phyloP scores from a whole-genome alignment of 495 filamentous ascomycete species.

The Neurospora sp. region DNA sequence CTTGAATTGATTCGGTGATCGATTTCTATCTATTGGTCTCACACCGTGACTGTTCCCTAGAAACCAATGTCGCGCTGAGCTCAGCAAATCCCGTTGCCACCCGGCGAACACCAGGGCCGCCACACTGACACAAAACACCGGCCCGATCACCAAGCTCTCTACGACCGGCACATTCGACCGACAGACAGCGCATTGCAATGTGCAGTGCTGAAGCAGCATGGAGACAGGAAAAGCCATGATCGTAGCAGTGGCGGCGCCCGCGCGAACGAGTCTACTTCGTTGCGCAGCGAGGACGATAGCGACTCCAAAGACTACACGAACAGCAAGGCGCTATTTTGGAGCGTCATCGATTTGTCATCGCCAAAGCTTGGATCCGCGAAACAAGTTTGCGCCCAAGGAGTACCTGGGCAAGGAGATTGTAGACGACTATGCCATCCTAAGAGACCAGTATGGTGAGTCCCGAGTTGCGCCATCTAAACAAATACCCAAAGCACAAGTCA shows the following conservation, averaged over 20 bases:
- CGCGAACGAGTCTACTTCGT: not conserved
- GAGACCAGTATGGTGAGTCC: slow-evolving; percentile 54
- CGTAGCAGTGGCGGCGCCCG: not conserved
- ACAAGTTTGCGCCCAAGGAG: slow-evolving; percentile 35
- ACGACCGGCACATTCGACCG: not conserved
- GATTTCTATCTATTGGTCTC: not conserved
- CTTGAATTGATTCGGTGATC: not conserved
- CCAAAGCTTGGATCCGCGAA: not conserved
- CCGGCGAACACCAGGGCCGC: not conserved
- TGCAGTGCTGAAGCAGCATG: not conserved
- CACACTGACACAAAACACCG: not conserved
- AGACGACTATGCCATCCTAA: slow-evolving; percentile 67
- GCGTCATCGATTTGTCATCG: not conserved
- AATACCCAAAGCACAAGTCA: not conserved
- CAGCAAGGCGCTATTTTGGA: not conserved
- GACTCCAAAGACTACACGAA: not conserved
- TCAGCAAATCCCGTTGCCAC: not conserved
- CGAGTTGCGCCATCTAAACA: not conserved
- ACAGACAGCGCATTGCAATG: not conserved
- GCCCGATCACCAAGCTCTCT: not conserved
- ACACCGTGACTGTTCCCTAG: not conserved
- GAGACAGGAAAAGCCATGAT: not conserved
- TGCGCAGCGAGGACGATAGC: not conserved
- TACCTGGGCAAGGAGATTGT: slow-evolving; percentile 58
- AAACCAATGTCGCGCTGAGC: not conserved